phyloP scores from a whole-genome alignment of 2,329 filamentous ascomycete species.

The Colletotrichum sp. region DNA sequence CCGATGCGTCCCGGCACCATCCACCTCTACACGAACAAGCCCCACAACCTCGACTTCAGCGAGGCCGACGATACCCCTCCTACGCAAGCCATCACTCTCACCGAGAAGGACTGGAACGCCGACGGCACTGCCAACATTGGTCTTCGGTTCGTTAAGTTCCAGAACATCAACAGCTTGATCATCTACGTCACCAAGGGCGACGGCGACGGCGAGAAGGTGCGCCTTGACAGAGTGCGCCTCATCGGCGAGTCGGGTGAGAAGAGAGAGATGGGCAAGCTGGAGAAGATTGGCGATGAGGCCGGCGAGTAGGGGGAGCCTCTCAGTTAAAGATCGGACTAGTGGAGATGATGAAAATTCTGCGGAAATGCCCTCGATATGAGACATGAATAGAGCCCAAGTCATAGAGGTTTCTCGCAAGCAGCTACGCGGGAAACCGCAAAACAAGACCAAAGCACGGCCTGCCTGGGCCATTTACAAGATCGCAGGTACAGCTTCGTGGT shows the following conservation, averaged over 20 bases:
- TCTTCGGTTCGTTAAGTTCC: constrained; percentile 95
- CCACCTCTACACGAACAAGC: constrained; percentile 85
- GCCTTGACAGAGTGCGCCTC: constrained; percentile 78
- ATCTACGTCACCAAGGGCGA: constrained; percentile 90
- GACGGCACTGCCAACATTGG: constrained; percentile 75
- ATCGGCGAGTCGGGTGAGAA: constrained; percentile 93
- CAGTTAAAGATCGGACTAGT: neutral
- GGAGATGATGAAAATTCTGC: neutral
- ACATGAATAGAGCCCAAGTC: constrained; percentile 22
- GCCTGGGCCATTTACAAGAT: neutral
- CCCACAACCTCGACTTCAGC: constrained; percentile 92
- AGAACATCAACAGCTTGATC: constrained; percentile 86
- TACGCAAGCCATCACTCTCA: constrained; percentile 80
- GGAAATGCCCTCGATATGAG: neutral
- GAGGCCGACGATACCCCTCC: constrained; percentile 87
- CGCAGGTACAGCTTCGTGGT: neutral
- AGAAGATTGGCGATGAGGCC: constrained; percentile 86
- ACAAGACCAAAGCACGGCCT: neutral
- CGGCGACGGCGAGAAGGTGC: constrained; percentile 81
- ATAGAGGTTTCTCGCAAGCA: neutral
- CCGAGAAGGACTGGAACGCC: constrained; percentile 79
- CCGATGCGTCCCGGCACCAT: constrained; percentile 84
- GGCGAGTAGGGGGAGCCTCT: constrained; percentile 53
- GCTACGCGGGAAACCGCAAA: neutral
- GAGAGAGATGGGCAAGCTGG: constrained; percentile 89